Conservation (phyloP, 73 alveolate genomes). For the Tetrahymena malaccensis region DNA sequence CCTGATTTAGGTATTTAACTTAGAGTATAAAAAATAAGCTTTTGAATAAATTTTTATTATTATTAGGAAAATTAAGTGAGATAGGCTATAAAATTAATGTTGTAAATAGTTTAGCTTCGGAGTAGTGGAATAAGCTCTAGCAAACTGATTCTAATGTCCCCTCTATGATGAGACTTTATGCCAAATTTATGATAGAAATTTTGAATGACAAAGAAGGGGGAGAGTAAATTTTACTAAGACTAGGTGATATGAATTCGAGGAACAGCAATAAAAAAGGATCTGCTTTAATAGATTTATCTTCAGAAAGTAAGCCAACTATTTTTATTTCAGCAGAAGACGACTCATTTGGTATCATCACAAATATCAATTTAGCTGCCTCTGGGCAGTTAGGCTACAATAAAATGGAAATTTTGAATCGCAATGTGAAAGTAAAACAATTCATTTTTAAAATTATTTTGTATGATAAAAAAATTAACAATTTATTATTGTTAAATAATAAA, state of each 20-base stretch:
- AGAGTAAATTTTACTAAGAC: neutral
- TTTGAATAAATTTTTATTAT: too few relatives aligned
- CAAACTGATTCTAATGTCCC: constrained; percentile 36
- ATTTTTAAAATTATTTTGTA: too few relatives aligned
- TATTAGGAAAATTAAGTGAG: neutral
- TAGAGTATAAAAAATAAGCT: too few relatives aligned
- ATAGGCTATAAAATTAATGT: constrained; percentile 21
- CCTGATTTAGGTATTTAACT: constrained; percentile 36
- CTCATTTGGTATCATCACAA: constrained; percentile 24
- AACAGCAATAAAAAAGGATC: constrained; percentile 17
- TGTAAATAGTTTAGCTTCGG: constrained; percentile 3
- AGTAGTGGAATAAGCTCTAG: constrained; percentile 5
- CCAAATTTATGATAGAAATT: constrained; percentile 31
- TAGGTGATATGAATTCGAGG: constrained; percentile 18
- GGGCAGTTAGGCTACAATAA: constrained; percentile 28
- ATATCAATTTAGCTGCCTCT: constrained; percentile 30
- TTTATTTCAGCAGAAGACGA: constrained; percentile 41
- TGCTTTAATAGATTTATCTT: constrained; percentile 29
- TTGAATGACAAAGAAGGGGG: constrained; percentile 24
- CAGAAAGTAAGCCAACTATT: constrained; percentile 19
- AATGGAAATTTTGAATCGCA: constrained; percentile 23
- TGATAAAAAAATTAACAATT: too few relatives aligned
- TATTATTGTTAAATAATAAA: too few relatives aligned
- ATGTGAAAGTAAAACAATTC: constrained; percentile 13
- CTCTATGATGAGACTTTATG: constrained; percentile 28